phyloP scores from a whole-genome alignment of 1,284 basidiomycete genomes.

The Lentinus polychrous region DNA sequence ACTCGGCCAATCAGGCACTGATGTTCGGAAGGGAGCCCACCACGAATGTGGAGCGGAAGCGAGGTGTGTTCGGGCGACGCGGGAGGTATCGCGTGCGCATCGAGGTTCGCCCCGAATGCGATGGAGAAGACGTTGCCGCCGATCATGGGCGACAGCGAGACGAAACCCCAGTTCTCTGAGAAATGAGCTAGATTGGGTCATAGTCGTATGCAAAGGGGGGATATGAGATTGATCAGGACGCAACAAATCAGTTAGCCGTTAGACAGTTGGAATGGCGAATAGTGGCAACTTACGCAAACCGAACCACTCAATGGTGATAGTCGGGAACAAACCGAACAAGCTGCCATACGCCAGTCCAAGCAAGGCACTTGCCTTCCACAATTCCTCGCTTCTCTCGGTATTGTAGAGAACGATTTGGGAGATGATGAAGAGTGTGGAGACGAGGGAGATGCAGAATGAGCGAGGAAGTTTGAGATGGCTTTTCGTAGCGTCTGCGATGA shows the following conservation, averaged over 20 bases:
- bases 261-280: no score
- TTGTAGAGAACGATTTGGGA: slow-evolving; percentile 58
- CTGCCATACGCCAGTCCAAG: slow-evolving; percentile 75
- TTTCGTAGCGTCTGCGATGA: slow-evolving; percentile 72
- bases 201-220: no score
- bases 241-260: no score
- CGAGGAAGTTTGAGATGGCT: slow-evolving; percentile 55
- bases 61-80: slow-evolving; percentile 7
- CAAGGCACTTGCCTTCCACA: slow-evolving; percentile 74
- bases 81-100: slow-evolving; percentile 49
- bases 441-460: slow-evolving; percentile 64
- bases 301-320: slow-evolving; percentile 82
- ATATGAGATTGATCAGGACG: no score
- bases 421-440: slow-evolving; percentile 59
- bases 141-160: slow-evolving; percentile 69
- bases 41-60: background rate
- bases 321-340: slow-evolving; percentile 73
- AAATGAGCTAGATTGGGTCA: slow-evolving; percentile 66
- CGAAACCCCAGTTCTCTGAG: slow-evolving; percentile 83
- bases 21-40: slow-evolving; percentile 1
- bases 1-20: slow-evolving; percentile 44
- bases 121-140: slow-evolving; percentile 84
- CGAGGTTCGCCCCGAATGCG: slow-evolving; percentile 75
- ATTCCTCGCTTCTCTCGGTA: slow-evolving; percentile 50
- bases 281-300: slow-evolving; percentile 58